Conservation (phyloP, 2,329 filamentous ascomycete species). For the Stagonosporopsis cucurbitacearum region DNA sequence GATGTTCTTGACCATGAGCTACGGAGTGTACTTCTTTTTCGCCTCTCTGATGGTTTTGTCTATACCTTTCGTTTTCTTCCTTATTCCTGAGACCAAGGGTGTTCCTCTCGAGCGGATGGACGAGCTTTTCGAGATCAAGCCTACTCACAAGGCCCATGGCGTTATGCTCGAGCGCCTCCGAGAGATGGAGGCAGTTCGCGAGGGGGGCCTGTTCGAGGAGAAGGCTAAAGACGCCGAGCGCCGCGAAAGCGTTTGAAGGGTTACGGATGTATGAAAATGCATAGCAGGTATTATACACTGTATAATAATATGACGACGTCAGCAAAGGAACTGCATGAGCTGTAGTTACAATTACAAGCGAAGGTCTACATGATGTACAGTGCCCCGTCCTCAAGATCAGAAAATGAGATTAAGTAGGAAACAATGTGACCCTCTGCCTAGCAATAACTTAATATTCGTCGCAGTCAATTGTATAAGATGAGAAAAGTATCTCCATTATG, state of each 20-base stretch:
- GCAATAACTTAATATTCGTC: too few species aligned
- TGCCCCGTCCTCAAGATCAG: too few species aligned
- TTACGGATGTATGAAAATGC: not conserved
- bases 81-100: slow-evolving; percentile 53
- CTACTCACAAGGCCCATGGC: slow-evolving; percentile 49
- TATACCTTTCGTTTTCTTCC: slow-evolving; percentile 56
- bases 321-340: too few species aligned
- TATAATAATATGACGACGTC: not conserved
- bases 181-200: slow-evolving; percentile 42
- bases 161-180: slow-evolving; percentile 49
- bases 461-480: too few species aligned
- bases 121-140: slow-evolving; percentile 54
- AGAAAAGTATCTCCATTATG: too few species aligned
- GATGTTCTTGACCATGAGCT: slow-evolving; percentile 60
- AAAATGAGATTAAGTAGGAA: too few species aligned
- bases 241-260: slow-evolving; percentile 11
- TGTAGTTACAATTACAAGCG: too few species aligned
- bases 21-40: slow-evolving; percentile 56
- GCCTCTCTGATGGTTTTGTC: slow-evolving; percentile 56
- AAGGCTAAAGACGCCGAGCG: slow-evolving; percentile 17
- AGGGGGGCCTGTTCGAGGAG: slow-evolving; percentile 17
- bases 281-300: not conserved
- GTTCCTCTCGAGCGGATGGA: slow-evolving; percentile 57
- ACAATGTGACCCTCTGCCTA: too few species aligned
- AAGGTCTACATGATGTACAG: too few species aligned